Conservation (phyloP, 768 basidiomycete genomes). For the Tricholoma matsutake region DNA sequence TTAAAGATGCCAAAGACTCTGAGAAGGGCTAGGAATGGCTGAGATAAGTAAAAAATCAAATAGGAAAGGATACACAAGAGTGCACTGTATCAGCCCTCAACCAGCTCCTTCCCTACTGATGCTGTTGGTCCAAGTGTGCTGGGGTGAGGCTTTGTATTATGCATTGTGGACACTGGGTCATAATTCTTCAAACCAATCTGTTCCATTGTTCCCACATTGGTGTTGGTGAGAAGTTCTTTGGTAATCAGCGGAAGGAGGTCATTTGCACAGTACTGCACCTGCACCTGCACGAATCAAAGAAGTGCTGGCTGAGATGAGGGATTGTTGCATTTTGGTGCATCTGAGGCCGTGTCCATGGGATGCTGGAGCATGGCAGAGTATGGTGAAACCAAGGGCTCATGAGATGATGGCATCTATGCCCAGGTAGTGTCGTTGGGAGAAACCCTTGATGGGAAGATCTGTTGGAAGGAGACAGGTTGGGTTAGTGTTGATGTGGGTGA, state of each 20-base stretch:
- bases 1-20: no score
- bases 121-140: no score
- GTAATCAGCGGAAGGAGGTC: conserved; percentile 37
- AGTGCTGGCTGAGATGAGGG: conserved; percentile 17
- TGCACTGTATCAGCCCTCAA: no score
- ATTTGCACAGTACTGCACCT: conserved; percentile 21
- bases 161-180: no score
- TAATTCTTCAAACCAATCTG: no score
- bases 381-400: conserved; percentile 81
- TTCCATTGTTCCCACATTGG: no score
- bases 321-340: conserved; percentile 35
- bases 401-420: conserved; percentile 86
- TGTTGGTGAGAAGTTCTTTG: not conserved
- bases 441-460: conserved; percentile 90
- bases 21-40: no score
- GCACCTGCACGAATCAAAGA: conserved; percentile 2
- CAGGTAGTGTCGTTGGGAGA: conserved; percentile 83
- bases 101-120: no score
- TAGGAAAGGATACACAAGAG: no score
- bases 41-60: no score
- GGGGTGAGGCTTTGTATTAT: no score
- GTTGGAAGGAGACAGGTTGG: not conserved
- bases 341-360: conserved; percentile 15
- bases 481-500: not conserved
- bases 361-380: conserved; percentile 36